These are phyloP conservation scores for Phaseolus lunatus DNA, from an alignment of 306 rosid genomes.

Conservation along the genomic window DNA sequence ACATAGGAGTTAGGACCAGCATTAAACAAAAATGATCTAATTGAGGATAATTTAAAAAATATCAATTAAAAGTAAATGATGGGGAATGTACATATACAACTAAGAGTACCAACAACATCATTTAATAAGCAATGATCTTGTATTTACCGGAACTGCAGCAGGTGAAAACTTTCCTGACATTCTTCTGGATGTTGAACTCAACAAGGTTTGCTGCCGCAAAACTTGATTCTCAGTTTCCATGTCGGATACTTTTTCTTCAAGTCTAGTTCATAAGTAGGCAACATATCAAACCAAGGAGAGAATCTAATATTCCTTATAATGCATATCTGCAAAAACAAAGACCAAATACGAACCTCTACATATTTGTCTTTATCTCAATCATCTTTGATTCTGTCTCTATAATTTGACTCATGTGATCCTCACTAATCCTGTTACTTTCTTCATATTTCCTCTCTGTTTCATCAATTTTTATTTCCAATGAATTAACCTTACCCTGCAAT, in stretches of 20 bases:
- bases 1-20: not conserved
- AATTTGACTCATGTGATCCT: slow-evolving; percentile 85
- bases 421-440: slow-evolving; percentile 56
- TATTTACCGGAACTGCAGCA: slow-evolving; percentile 58
- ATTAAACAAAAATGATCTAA: not conserved
- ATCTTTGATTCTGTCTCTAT: slow-evolving; percentile 79
- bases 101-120: slow-evolving; percentile 1
- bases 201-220: slow-evolving; percentile 73
- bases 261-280: slow-evolving; percentile 59
- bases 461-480: slow-evolving; percentile 75
- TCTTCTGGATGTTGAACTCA: slow-evolving; percentile 65
- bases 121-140: slow-evolving; percentile 29
- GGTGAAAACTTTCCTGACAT: slow-evolving; percentile 61
- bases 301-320: slow-evolving; percentile 23
- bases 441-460: slow-evolving; percentile 70
- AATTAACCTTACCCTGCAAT: slow-evolving; percentile 71
- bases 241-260: slow-evolving; percentile 87
- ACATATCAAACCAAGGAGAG: slow-evolving; percentile 36
- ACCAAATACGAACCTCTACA: slow-evolving; percentile 72
- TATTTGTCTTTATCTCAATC: slow-evolving; percentile 76
- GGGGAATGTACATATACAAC: slow-evolving; percentile 9
- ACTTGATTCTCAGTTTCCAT: slow-evolving; percentile 84
- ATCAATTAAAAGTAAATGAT: slow-evolving; percentile 6
- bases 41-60: slow-evolving; percentile 18
- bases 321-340: slow-evolving; percentile 36